Evolutionary conservation across 202 grass and related monocot species (phyloP), one percentile per base, ranked within the genome.

Genomic region (Carex sylvatica): DNA sequence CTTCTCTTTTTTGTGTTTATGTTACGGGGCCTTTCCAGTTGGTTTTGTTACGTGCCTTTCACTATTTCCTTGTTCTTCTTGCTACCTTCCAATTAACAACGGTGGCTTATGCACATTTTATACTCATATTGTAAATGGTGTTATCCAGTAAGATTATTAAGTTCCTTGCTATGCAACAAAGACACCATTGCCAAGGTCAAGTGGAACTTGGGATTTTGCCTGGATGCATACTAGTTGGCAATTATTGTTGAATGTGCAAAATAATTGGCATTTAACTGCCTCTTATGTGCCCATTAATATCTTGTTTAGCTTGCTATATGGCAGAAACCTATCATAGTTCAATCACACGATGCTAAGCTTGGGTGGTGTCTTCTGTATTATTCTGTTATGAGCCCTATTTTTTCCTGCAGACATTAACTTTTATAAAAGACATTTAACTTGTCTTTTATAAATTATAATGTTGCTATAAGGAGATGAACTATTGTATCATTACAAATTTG

Each of bases 251-350:
- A 53, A 28, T 52, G 4, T 73, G 70, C 20, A n/a, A 52, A 28
- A 52, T 73, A 70, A 52, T 53, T 28, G 44, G 4, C 49, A 76
- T 54, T 76, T 76, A 15, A 76, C 51, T 76, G 49, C 72, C 35
- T 5, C 35, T 36, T 36, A 36, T 30, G 26, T 75, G 47, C 14
- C 26, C 3, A 55, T 55, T 28, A 74, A 53, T 61, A 61, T n/a
- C 2, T 26, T 2, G 2, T 74, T 74, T 51, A 54, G 71, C 49
- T 74, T 54, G 31, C 46, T 28, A 5, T 54, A 74, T 54, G 23
- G 23, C 5, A 53, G 22, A 54, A 30, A 12, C 33, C n/a, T 55
- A 35, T 56, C 24, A 56, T 33, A 55, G 13, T 18, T 28, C 72
- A 76, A 76, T 76, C 12, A 10, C 23, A n/a, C 24, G 6, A 55